Evolutionary conservation across 1,284 basidiomycete genomes (phyloP), one percentile per base, ranked within the genome.

Genomic region (Schizophyllum commune): DNA sequence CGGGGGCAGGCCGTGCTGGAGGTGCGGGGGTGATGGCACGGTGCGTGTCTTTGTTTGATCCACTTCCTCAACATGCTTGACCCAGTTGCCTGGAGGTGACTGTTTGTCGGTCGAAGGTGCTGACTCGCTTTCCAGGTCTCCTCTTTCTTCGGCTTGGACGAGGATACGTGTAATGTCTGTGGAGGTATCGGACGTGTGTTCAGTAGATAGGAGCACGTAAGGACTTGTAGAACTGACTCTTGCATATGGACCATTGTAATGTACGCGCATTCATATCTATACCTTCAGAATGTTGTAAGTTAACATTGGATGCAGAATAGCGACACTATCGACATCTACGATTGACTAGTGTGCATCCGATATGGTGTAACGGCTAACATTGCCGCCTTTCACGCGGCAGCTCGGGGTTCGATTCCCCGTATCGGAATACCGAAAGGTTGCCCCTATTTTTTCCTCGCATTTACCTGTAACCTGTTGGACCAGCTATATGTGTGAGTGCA

Each of bases 311-410:
- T n/a, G n/a, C n/a, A n/a, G n/a, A n/a, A n/a, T n/a, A n/a, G n/a
- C n/a, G n/a, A n/a, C n/a, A n/a, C n/a, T n/a, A n/a, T n/a, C n/a
- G n/a, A n/a, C n/a, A n/a, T n/a, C n/a, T n/a, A n/a, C n/a, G n/a
- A n/a, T n/a, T n/a, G n/a, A n/a, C n/a, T n/a, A n/a, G n/a, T n/a
- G n/a, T n/a, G n/a, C n/a, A n/a, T 27, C 27, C 27, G 83, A 77
- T 84, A 84, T 83, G 83, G 81, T 85, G 83, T 85, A 84, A 84
- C 75, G 83, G 83, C 81, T 82, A 84, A 84, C 83, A 84, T 84
- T 84, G 77, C 82, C 82, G 82, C 83, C 83, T 84, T 79, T 84
- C 82, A 84, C 76, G 77, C 79, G 79, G 78, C 72, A 79, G 80
- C 80, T 80, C 80, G 78, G 79, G 79, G 80, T 81, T 82, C 79